Evolutionary conservation across 2,329 filamentous ascomycete species (phyloP).

Genomic region (Ophiostoma sp.): DNA sequence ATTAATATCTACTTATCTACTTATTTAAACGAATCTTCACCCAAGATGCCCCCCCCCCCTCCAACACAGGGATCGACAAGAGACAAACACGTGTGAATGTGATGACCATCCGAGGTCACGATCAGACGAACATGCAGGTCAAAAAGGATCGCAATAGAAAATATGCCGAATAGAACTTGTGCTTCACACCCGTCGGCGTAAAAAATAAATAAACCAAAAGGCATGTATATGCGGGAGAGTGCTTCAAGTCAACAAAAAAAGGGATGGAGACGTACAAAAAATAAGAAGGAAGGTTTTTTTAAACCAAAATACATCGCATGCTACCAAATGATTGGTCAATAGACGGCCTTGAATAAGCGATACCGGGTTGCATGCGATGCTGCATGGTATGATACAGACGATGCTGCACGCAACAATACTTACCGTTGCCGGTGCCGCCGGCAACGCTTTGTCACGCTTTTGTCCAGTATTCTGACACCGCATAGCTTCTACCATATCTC

Average conservation of each 20-base stretch:
- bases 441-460: not conserved
- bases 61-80: not conserved
- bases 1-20: not conserved
- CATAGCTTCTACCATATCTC: not conserved
- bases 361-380: not conserved
- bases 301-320: not conserved
- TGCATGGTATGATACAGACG: not conserved
- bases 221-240: not conserved
- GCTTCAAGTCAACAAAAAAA: too few species aligned
- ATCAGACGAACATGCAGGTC: not conserved
- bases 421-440: not conserved
- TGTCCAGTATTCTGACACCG: not conserved
- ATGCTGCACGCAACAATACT: not conserved
- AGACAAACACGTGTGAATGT: not conserved
- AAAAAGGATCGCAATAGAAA: not conserved
- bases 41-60: too few species aligned
- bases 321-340: not conserved
- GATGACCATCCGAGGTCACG: not conserved
- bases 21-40: not conserved
- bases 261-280: too few species aligned
- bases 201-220: not conserved
- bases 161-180: not conserved
- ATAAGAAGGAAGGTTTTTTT: not conserved
- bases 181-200: not conserved
- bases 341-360: not conserved